phyloP scores from a whole-genome alignment of 2,329 filamentous ascomycete species.

The Alternaria solani region DNA sequence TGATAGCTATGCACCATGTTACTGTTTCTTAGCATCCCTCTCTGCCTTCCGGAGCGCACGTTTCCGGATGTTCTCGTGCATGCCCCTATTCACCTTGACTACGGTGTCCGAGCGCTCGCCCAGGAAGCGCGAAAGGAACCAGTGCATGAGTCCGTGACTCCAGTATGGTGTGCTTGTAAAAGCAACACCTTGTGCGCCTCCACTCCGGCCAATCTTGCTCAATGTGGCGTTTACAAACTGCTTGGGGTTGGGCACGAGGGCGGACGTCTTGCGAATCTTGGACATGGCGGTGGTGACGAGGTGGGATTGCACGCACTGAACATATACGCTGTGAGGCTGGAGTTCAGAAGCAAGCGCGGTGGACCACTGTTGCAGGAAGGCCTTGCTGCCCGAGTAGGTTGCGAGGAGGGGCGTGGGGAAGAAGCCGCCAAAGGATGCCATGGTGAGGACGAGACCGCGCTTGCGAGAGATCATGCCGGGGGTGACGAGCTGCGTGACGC shows the following conservation, averaged over 20 bases:
- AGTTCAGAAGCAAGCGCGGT: constrained; percentile 85
- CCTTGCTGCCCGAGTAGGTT: constrained; percentile 97
- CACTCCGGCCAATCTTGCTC: constrained; percentile 78
- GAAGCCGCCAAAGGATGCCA: constrained; percentile 96
- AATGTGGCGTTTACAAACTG: constrained; percentile 82
- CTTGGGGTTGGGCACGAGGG: constrained; percentile 81
- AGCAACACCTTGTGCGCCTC: constrained; percentile 78
- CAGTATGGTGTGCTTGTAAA: constrained; percentile 93
- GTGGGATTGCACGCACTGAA: constrained; percentile 92
- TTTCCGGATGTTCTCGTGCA: constrained; percentile 84
- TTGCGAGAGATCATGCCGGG: constrained; percentile 86
- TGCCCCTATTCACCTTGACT: constrained; percentile 68
- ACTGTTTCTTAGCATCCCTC: constrained; percentile 76
- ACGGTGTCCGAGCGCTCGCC: constrained; percentile 66
- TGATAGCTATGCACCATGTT: neutral
- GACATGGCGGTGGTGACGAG: constrained; percentile 96
- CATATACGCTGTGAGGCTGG: constrained; percentile 79
- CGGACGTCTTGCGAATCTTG: constrained; percentile 83
- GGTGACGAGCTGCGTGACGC: constrained; percentile 83
- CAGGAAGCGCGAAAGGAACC: constrained; percentile 71
- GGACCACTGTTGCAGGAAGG: constrained; percentile 97
- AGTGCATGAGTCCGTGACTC: constrained; percentile 89
- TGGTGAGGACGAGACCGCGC: constrained; percentile 89
- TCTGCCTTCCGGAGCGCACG: constrained; percentile 85
- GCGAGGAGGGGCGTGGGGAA: constrained; percentile 90